Base-by-base conservation (phyloP, 805 yeast genomes). In the Wickerhamiella azyma region DNA sequence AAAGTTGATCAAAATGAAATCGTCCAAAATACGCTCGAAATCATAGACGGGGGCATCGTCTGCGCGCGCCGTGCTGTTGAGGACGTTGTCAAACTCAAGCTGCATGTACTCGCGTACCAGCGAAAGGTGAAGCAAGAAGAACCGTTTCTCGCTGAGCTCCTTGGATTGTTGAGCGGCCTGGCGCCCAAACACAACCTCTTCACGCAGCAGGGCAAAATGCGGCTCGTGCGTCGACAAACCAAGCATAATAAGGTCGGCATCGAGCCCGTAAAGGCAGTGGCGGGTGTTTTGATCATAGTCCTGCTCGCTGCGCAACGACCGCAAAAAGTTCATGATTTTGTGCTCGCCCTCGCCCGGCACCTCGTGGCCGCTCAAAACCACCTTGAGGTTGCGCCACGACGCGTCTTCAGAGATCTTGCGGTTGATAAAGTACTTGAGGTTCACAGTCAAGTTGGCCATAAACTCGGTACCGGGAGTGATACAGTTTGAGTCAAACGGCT, bases 271-370 rank as follows among this genome's bases (percentile, higher is more conserved):
- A 42, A 89, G 76, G 70, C 96, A 89, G 60, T 89, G 97, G 62
- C 95, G 79, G 14, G 81, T 71, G 61, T 89, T 84, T 41, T 86
- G 77, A 58, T 85, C 72, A 58, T 83, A 84, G 43, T 69, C 77
- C 0, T 75, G 71, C 57, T 78, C 80, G n/a, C 88, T 74, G 61
- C 83, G 81, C 65, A 78, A 72, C 37, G 75, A 67, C 65, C 96
- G 77, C 53, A 89, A 85, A 56, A 76, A 85, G 56, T 85, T 85
- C 96, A 88, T 89, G 54, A 89, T 86, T 60, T 89, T 89, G 66
- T 89, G 97, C 66, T 89, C 97, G 65, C 97, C 97, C 69, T 89
- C 97, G 55, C 97, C 97, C 2, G 97, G 97, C 16, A 85, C 96
- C 62, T 88, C 95, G 57, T 85, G 96, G 32, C 96, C 97, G 45